Base-by-base conservation (phyloP, 2,329 filamentous ascomycete genomes). In the Neonectria punicea region DNA sequence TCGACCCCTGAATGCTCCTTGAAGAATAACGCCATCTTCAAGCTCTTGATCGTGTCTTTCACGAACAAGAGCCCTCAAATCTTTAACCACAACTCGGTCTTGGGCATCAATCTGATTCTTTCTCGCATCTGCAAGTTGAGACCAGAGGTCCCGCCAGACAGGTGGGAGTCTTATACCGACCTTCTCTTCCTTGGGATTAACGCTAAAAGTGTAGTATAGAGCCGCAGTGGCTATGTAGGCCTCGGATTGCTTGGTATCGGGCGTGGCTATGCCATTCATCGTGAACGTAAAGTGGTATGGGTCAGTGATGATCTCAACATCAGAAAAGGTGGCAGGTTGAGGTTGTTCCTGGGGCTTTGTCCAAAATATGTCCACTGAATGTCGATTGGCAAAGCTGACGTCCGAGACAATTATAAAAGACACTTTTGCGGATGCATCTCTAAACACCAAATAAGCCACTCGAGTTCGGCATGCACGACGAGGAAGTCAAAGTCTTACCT, bases 131-230 rank as follows among this genome's bases (percentile, higher is more conserved):
- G 89, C 84, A 63, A 97, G 87, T 75, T 98, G 94, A 10, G 87
- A 85, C 90, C 94, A 98, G 1, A 98, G 82, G 69, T 97, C 92
- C 76, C 93, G 90, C 92, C 93, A 99, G 2, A 88, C 85, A 0
- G 90, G 84, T 4, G 94, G 93, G 16, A 99, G 83, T 55, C 92
- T 88, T 67, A 97, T 78, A 64, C 91, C 91, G 2, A 93, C 88
- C 77, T 97, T 98, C 68, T 97, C 93, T 74, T 98, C 95, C 72
- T 93, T 96, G 0, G 88, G 80, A 16, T 90, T 92, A n/a, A 87
- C 86, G 1, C 89, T 89, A 69, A 94, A 97, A 1, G 97, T 84
- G 44, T 92, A 86, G 76, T 97, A 98, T 1, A 99, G 81, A 2
- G 92, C 93, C 13, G 89, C 85, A 0, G 94, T 97, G 6, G 94